Conservation (phyloP, 768 basidiomycete species). For the Russula foetens region DNA sequence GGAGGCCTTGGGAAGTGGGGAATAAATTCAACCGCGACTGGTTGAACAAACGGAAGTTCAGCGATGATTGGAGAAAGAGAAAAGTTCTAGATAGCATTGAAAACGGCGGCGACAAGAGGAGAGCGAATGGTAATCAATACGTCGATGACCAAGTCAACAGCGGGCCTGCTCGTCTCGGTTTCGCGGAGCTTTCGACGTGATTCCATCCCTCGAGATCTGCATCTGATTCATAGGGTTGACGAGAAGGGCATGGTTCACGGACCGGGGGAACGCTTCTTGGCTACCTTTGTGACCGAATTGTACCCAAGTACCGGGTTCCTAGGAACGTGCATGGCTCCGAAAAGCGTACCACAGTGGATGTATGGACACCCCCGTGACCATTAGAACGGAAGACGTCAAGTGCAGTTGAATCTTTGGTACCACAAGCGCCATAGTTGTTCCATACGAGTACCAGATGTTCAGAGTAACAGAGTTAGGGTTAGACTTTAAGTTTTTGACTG, state of each 20-base stretch:
- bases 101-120: no score
- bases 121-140: not conserved
- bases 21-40: no score
- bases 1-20: not conserved
- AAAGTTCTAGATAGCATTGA: not conserved
- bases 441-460: no score
- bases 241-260: not conserved
- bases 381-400: not conserved
- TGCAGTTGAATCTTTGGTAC: not conserved
- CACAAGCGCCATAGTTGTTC: not conserved
- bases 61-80: not conserved
- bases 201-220: not conserved
- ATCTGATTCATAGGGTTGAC: not conserved
- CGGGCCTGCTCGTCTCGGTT: not conserved
- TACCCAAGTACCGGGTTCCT: slow-evolving; percentile 13
- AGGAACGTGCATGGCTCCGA: not conserved
- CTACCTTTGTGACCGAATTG: not conserved
- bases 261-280: slow-evolving; percentile 1
- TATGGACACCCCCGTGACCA: not conserved
- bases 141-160: not conserved
- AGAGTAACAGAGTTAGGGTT: no score
- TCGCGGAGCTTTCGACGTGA: slow-evolving; percentile 4
- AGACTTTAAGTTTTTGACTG: no score
- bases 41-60: not conserved
- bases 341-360: not conserved